Conservation (phyloP, 768 basidiomycete genomes). For the Lenzites betulinus region DNA sequence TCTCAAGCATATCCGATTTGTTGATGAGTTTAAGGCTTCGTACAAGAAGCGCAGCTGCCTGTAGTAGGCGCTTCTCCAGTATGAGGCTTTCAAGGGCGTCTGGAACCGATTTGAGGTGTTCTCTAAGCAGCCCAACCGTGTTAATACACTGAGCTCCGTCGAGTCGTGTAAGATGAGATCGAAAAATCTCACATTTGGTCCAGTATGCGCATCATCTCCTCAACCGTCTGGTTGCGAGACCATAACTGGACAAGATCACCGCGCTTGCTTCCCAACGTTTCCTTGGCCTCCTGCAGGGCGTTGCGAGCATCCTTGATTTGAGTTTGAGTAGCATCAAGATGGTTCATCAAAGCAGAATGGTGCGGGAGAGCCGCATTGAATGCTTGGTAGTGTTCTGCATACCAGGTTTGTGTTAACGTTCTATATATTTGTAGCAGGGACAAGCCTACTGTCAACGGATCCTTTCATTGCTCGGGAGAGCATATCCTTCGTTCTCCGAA, state of each 20-base stretch:
- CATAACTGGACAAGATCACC: slow-evolving; percentile 90
- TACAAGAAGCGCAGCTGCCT: slow-evolving; percentile 85
- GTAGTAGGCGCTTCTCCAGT: slow-evolving; percentile 90
- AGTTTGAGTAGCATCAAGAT: slow-evolving; percentile 70
- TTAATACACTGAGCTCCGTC: neutral
- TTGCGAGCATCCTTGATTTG: slow-evolving; percentile 74
- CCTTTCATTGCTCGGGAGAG: slow-evolving; percentile 81
- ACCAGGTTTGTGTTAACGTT: slow-evolving; percentile 13
- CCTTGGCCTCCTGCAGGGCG: slow-evolving; percentile 76
- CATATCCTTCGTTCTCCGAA: slow-evolving; percentile 73
- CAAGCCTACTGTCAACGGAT: slow-evolving; percentile 79
- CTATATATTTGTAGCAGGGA: neutral
- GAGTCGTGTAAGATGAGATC: slow-evolving; percentile 29
- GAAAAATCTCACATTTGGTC: slow-evolving; percentile 95
- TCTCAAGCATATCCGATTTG: slow-evolving; percentile 89
- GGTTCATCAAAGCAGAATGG: slow-evolving; percentile 75
- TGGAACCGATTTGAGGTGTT: slow-evolving; percentile 87
- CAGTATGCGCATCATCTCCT: slow-evolving; percentile 93
- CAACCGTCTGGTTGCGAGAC: slow-evolving; percentile 85
- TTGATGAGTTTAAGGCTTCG: slow-evolving; percentile 88
- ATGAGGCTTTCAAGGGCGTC: slow-evolving; percentile 93
- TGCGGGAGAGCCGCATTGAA: slow-evolving; percentile 94
- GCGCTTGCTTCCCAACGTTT: slow-evolving; percentile 75
- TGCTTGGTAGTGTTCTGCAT: slow-evolving; percentile 84
- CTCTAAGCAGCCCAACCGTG: slow-evolving; percentile 47